Conservation (phyloP, 768 basidiomycete species). For the Tremella yokohamensis region DNA sequence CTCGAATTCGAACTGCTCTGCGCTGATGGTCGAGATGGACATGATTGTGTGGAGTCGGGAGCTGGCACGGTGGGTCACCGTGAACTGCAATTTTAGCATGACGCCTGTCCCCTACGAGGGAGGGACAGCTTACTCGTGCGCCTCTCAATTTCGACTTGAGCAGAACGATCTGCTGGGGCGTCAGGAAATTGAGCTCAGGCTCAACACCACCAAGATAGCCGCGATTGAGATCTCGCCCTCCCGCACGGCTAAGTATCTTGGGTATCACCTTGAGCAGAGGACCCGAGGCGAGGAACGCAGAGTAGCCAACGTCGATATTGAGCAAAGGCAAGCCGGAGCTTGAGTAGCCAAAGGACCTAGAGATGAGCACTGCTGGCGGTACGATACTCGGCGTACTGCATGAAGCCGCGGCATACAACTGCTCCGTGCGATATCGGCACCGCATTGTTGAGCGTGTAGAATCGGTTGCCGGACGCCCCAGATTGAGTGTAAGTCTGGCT, state of each 20-base stretch:
- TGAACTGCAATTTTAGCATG: slow-evolving; percentile 27
- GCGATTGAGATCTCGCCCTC: slow-evolving; percentile 21
- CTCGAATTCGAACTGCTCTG: slow-evolving; percentile 39
- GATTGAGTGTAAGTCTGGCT: slow-evolving; percentile 40
- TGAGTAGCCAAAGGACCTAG: slow-evolving; percentile 49
- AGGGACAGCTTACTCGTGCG: slow-evolving; percentile 26
- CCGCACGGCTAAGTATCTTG: slow-evolving; percentile 31
- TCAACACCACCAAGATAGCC: slow-evolving; percentile 19
- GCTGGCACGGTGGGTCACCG: slow-evolving; percentile 39
- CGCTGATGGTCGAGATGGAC: slow-evolving; percentile 35
- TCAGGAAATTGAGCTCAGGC: slow-evolving; percentile 15
- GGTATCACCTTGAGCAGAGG: slow-evolving; percentile 44
- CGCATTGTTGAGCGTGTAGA: slow-evolving; percentile 43
- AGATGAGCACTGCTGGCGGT: neutral
- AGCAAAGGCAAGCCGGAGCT: slow-evolving; percentile 41
- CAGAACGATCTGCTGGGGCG: slow-evolving; percentile 16
- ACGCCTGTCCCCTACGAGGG: neutral
- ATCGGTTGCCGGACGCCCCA: slow-evolving; percentile 47
- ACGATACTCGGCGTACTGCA: slow-evolving; percentile 35
- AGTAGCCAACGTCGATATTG: slow-evolving; percentile 49
- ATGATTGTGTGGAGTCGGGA: slow-evolving; percentile 38
- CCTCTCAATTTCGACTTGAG: slow-evolving; percentile 36
- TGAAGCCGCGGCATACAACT: slow-evolving; percentile 49
- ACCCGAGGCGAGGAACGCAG: slow-evolving; percentile 47
- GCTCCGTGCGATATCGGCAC: slow-evolving; percentile 44